Evolutionary conservation across 2,329 filamentous ascomycete species (phyloP).

Genomic region (Dactylonectria estremocensis): DNA sequence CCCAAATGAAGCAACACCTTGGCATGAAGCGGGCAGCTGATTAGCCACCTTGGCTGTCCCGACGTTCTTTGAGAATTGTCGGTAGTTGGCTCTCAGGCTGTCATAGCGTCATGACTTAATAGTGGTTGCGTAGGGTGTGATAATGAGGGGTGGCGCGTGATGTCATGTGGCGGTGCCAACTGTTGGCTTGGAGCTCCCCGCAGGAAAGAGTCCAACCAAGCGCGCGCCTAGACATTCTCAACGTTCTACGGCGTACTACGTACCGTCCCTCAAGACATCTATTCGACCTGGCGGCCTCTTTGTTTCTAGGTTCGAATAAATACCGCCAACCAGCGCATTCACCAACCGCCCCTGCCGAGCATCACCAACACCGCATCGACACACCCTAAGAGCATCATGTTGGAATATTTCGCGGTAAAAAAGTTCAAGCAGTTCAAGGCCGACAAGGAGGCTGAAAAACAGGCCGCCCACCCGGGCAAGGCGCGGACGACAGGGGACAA

Average conservation of each 20-base stretch:
- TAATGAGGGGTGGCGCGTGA: slow-evolving; percentile 29
- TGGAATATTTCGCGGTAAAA: slow-evolving; percentile 75
- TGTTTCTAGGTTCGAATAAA: slow-evolving; percentile 32
- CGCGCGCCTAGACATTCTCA: slow-evolving; percentile 41
- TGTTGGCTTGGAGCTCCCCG: slow-evolving; percentile 25
- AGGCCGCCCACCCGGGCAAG: slow-evolving; percentile 39
- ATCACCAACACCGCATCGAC: slow-evolving; percentile 7
- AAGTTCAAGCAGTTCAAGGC: slow-evolving; percentile 74
- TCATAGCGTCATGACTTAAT: slow-evolving; percentile 29
- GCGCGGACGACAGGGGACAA: slow-evolving; percentile 33
- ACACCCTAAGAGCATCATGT: slow-evolving; percentile 59
- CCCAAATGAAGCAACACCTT: slow-evolving; percentile 26
- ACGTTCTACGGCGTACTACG: too few species aligned
- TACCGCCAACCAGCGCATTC: slow-evolving; percentile 8
- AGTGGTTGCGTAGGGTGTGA: slow-evolving; percentile 17
- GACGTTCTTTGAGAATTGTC: slow-evolving; percentile 2
- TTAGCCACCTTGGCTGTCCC: neutral
- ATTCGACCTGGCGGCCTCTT: slow-evolving; percentile 41
- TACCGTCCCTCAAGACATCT: slow-evolving; percentile 20
- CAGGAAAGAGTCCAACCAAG: slow-evolving; percentile 38
- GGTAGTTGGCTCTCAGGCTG: slow-evolving; percentile 37
- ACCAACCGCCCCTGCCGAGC: neutral
- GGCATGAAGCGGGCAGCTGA: slow-evolving; percentile 2
- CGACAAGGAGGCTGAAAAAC: slow-evolving; percentile 59
- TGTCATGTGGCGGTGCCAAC: slow-evolving; percentile 52